Evolutionary conservation across 2,329 filamentous ascomycete species (phyloP).

Genomic region (Alternaria sp.): DNA sequence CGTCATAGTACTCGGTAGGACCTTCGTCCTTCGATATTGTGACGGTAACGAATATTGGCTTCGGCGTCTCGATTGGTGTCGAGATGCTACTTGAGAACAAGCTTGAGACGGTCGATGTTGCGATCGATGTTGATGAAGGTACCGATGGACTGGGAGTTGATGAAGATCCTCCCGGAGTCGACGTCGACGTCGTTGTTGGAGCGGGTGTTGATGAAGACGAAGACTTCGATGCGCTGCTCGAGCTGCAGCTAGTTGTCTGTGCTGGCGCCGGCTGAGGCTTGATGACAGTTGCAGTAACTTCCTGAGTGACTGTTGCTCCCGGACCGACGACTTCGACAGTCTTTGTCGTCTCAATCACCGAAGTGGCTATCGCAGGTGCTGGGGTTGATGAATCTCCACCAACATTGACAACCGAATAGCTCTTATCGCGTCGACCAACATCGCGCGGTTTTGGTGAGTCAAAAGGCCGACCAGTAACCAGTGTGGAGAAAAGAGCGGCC

Average conservation of each 20-base stretch:
- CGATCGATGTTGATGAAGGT: conserved; percentile 30
- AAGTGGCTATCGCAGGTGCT: conserved; percentile 29
- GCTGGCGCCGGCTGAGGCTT: conserved; percentile 19
- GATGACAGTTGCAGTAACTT: conserved; percentile 32
- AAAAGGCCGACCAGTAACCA: conserved; percentile 38
- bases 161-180: background rate
- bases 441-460: conserved; percentile 26
- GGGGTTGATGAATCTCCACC: conserved; percentile 45
- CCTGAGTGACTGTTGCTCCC: conserved; percentile 34
- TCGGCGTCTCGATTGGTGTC: conserved; percentile 25
- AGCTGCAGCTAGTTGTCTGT: conserved; percentile 24
- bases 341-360: conserved; percentile 35
- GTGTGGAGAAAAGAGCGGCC: conserved; percentile 30
- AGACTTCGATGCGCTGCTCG: conserved; percentile 16
- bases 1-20: conserved; percentile 53
- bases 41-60: conserved; percentile 41
- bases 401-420: conserved; percentile 52
- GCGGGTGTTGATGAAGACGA: conserved; percentile 3
- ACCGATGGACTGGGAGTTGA: conserved; percentile 27
- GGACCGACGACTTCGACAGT: conserved; percentile 37
- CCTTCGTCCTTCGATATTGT: conserved; percentile 35
- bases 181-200: conserved; percentile 10
- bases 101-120: conserved; percentile 20
- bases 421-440: conserved; percentile 38
- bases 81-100: conserved; percentile 18